These are phyloP conservation scores for Mucor plumbeus DNA, from an alignment of 371 early-diverging fungal genomes.

Conservation along the genomic window DNA sequence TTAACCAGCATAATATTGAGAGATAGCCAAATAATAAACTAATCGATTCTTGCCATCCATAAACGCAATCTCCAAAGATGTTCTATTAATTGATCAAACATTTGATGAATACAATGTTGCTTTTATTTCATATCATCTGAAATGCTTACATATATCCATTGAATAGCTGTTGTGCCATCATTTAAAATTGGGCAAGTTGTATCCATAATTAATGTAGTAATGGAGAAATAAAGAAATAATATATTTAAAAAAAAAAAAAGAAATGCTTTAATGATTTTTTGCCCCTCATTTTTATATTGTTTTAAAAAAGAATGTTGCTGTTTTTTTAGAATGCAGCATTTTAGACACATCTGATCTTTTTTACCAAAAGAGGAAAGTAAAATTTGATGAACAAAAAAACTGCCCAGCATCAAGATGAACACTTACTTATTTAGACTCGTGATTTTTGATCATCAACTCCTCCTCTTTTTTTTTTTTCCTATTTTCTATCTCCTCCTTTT, in stretches of 20 bases:
- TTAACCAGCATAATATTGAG: constrained; percentile 77
- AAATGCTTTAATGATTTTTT: not conserved
- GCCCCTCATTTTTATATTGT: constrained; percentile 3
- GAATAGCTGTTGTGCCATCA: constrained; percentile 25
- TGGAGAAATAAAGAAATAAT: constrained; percentile 1
- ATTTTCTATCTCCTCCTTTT: constrained; percentile 10
- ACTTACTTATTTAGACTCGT: constrained; percentile 8
- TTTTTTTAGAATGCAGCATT: constrained; percentile 11
- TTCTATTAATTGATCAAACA: constrained; percentile 28
- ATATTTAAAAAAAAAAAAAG: constrained; percentile 20
- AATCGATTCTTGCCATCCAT: constrained; percentile 51
- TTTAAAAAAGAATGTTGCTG: constrained; percentile 16
- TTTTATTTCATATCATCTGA: not conserved
- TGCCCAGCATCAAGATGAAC: constrained; percentile 13
- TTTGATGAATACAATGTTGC: not conserved
- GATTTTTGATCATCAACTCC: constrained; percentile 11
- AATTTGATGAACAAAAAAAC: constrained; percentile 14
- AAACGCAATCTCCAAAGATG: constrained; percentile 64
- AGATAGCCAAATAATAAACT: constrained; percentile 61
- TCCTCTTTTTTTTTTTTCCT: not conserved
- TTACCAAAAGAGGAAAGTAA: constrained; percentile 18
- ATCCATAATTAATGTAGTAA: constrained; percentile 11
- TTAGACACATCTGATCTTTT: constrained; percentile 29
- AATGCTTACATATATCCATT: constrained; percentile 44
- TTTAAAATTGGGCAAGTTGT: constrained; percentile 25